Evolutionary conservation across 1,284 basidiomycete genomes (phyloP).

Genomic region (Boletus chippewaensis): DNA sequence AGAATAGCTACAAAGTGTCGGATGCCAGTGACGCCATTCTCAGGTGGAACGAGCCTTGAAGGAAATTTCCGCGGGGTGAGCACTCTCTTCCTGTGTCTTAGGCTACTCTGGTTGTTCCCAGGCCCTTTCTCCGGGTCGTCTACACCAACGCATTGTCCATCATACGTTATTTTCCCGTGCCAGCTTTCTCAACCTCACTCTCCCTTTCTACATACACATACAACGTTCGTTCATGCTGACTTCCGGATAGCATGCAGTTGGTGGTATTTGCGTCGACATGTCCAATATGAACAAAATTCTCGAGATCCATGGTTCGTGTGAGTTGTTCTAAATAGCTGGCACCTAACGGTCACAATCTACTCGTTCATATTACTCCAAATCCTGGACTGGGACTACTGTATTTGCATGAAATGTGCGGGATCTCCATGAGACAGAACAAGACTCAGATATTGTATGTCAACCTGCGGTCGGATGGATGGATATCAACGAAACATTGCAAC

Average conservation of each 20-base stretch:
- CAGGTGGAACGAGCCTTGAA: conserved; percentile 65
- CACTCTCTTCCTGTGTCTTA: conserved; percentile 8
- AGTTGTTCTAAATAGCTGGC: background rate
- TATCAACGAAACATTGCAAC: conserved; percentile 68
- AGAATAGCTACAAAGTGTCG: conserved; percentile 57
- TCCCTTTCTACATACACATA: background rate
- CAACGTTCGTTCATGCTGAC: conserved; percentile 7
- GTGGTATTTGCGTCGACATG: conserved; percentile 84
- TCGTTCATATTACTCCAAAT: background rate
- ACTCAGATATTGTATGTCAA: conserved; percentile 78
- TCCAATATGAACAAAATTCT: conserved; percentile 81
- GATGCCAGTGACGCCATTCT: conserved; percentile 69
- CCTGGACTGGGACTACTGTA: background rate
- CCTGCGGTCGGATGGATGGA: conserved; percentile 85
- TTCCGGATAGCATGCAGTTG: conserved; percentile 40
- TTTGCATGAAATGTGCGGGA: background rate
- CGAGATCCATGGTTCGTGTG: conserved; percentile 57
- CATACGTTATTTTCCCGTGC: background rate
- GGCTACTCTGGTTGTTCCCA: background rate
- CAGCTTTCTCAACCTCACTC: background rate
- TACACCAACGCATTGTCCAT: background rate
- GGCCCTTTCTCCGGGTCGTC: background rate
- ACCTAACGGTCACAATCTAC: background rate
- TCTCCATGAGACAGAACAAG: conserved; percentile 46
- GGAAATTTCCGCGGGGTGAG: conserved; percentile 60